Conservation (phyloP, 345 rosid species). For the Salix exigua region DNA sequence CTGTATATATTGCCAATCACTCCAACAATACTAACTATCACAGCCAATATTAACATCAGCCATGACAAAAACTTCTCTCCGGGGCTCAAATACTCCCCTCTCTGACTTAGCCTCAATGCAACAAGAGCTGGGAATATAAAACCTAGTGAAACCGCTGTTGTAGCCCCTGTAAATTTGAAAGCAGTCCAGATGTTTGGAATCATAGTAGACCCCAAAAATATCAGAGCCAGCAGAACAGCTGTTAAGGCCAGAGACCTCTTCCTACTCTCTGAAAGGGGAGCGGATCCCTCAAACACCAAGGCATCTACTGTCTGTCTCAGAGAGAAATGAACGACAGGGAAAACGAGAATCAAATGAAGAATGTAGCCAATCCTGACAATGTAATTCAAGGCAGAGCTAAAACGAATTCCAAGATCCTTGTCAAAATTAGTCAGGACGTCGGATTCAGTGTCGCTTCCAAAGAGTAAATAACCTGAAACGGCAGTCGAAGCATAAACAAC, state of each 20-base stretch:
- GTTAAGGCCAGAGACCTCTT: conserved; percentile 73
- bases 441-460: conserved; percentile 76
- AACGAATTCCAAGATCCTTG: conserved; percentile 72
- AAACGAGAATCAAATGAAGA: conserved; percentile 90
- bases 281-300: conserved; percentile 58
- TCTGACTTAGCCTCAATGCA: conserved; percentile 55
- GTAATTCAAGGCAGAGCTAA: conserved; percentile 75
- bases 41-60: conserved; percentile 69
- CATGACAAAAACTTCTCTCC: conserved; percentile 53
- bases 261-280: conserved; percentile 76
- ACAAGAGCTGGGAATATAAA: conserved; percentile 86
- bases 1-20: conserved; percentile 69
- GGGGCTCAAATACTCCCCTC: conserved; percentile 44
- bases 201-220: conserved; percentile 81
- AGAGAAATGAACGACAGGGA: conserved; percentile 95
- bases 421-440: conserved; percentile 90
- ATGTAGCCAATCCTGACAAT: conserved; percentile 84
- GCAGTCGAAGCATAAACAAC: conserved; percentile 71
- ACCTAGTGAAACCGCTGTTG: conserved; percentile 90
- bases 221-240: conserved; percentile 45
- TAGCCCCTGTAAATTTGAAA: conserved; percentile 98
- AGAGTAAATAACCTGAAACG: conserved; percentile 76
- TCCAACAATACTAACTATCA: conserved; percentile 70
- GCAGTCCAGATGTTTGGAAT: conserved; percentile 97
- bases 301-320: conserved; percentile 76